These are phyloP conservation scores for Hypoxylon sp. DNA, from an alignment of 2,329 filamentous ascomycete species.

Conservation along the genomic window DNA sequence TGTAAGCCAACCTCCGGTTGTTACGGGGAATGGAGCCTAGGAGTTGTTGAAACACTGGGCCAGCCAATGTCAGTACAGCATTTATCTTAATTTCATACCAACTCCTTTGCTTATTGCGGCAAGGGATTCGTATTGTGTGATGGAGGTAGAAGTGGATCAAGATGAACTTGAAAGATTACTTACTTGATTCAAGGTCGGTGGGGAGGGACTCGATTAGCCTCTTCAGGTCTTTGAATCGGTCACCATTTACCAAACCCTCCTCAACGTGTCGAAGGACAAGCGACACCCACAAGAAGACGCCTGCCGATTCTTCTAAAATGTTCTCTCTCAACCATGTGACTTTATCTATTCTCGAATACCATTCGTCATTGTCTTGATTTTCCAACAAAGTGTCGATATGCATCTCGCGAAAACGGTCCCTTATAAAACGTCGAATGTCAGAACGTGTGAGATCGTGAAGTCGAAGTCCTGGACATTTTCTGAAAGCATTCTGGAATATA, in stretches of 20 bases:
- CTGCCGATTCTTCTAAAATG: constrained; percentile 31
- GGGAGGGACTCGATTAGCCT: constrained; percentile 26
- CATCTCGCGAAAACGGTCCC: constrained; percentile 26
- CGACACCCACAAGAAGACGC: constrained; percentile 45
- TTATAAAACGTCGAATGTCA: constrained; percentile 30
- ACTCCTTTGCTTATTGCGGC: not conserved
- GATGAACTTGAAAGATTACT: constrained; percentile 3
- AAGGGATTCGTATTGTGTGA: not conserved
- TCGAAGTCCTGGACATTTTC: constrained; percentile 24
- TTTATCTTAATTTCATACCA: not conserved
- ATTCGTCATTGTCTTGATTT: not conserved
- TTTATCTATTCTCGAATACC: not conserved
- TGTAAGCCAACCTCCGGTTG: constrained; percentile 20
- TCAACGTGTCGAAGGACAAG: constrained; percentile 36
- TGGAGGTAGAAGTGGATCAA: not conserved
- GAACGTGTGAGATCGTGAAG: constrained; percentile 37
- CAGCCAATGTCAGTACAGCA: not conserved
- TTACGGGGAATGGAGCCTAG: constrained; percentile 19
- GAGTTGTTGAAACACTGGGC: constrained; percentile 27
- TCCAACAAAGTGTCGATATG: not conserved
- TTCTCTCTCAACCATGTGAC: not conserved
- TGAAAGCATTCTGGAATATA: constrained; percentile 34
- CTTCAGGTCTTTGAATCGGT: constrained; percentile 23
- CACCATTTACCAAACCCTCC: constrained; percentile 32
- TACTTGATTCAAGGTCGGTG: constrained; percentile 36